A percentile compares a stretch with the other conserved stretches of the same genome.
Evolutionary conservation across 1,284 basidiomycete genomes (phyloP).

Genomic region (Cryptococcus maquisensis): DNA sequence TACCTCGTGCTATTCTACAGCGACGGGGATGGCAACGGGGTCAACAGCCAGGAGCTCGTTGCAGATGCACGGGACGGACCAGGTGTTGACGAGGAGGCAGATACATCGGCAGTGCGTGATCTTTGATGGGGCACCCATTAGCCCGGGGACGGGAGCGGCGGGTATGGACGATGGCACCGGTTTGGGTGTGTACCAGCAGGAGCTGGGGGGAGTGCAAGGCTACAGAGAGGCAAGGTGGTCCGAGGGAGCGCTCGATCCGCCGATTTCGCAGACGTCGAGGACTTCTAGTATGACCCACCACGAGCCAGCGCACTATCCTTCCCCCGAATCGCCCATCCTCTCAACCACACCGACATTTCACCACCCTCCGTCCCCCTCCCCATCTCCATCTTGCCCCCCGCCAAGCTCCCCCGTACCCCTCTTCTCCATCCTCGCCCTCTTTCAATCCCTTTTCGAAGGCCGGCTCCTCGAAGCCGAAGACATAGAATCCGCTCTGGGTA

Average conservation of each 20-base stretch:
- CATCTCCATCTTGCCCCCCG: background rate
- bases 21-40: too few species aligned
- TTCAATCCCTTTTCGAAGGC: background rate
- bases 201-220: too few species aligned
- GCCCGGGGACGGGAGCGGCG: constrained; percentile 3
- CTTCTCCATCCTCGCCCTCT: background rate
- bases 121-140: constrained; percentile 13
- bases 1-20: too few species aligned
- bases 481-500: constrained; percentile 3
- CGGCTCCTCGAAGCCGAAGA: background rate
- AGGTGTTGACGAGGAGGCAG: background rate
- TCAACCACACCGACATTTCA: background rate
- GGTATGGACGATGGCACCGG: background rate
- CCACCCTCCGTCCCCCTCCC: background rate
- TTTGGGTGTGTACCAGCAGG: too few species aligned
- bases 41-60: background rate
- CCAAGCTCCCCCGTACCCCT: background rate
- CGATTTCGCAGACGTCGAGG: too few species aligned
- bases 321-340: background rate
- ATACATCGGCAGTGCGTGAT: constrained; percentile 12
- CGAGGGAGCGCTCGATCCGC: too few species aligned
- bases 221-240: too few species aligned
- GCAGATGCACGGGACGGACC: background rate
- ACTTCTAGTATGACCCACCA: too few species aligned
- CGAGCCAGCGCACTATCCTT: too few species aligned